A percentile compares a stretch with the other conserved stretches of the same genome.
Evolutionary conservation across 2,329 filamentous ascomycete genomes (phyloP).

Genomic region (Aspergillus tubingensis): DNA sequence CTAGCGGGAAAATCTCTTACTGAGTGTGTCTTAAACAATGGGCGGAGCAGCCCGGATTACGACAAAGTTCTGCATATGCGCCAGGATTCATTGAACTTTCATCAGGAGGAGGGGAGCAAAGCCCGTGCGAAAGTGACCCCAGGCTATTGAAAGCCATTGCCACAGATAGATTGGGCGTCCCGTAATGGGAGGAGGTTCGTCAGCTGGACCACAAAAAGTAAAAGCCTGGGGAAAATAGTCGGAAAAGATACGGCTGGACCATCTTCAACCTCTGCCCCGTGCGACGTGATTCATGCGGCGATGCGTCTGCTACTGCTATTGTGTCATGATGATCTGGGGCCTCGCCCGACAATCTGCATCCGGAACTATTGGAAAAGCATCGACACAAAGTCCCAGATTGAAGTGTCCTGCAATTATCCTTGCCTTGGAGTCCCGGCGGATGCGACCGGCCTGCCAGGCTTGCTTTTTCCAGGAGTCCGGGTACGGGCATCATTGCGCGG

Average conservation of each 20-base stretch:
- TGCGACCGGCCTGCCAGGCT: not conserved
- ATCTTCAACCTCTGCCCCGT: not conserved
- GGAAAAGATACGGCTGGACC: not conserved
- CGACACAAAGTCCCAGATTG: not conserved
- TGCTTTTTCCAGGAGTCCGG: not conserved
- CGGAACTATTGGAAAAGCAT: not conserved
- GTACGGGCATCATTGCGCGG: not conserved
- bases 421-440: not conserved
- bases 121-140: not conserved
- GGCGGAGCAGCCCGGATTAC: not conserved
- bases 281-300: not conserved
- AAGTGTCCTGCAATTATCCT: not conserved
- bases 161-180: not conserved
- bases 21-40: not conserved
- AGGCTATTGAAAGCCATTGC: not conserved
- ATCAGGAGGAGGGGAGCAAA: not conserved
- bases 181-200: not conserved
- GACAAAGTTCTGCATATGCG: not conserved
- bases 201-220: not conserved
- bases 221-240: not conserved
- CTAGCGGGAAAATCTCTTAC: not conserved
- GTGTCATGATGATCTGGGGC: not conserved
- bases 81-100: slow-evolving; percentile 1
- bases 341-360: not conserved
- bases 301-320: not conserved